Evolutionary conservation across 1,284 basidiomycete species (phyloP).

Genomic region (Rhodofomes roseus): DNA sequence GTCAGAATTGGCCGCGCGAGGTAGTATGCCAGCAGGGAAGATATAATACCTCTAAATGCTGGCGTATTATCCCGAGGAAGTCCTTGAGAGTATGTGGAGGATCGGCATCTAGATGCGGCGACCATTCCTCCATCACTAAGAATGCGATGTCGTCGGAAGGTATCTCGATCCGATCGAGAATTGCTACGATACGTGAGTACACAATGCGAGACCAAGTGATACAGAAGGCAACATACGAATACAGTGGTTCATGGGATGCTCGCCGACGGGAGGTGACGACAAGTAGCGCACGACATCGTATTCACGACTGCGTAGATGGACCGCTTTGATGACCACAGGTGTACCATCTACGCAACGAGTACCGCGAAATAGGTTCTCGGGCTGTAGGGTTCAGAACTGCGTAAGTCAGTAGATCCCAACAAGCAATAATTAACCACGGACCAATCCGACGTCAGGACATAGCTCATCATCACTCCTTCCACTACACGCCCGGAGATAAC

Average conservation of each 20-base stretch:
- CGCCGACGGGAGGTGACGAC: slow-evolving; percentile 45
- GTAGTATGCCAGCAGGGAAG: background rate
- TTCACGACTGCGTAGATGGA: slow-evolving; percentile 59
- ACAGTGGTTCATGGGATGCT: slow-evolving; percentile 67
- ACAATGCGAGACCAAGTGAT: background rate
- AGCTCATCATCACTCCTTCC: slow-evolving; percentile 50
- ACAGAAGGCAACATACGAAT: slow-evolving; percentile 45
- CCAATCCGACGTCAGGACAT: slow-evolving; percentile 67
- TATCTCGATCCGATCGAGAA: slow-evolving; percentile 58
- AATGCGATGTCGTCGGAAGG: slow-evolving; percentile 52
- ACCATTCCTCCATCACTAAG: slow-evolving; percentile 80
- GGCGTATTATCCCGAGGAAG: slow-evolving; percentile 56
- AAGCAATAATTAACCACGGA: slow-evolving; percentile 31
- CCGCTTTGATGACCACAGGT: slow-evolving; percentile 65
- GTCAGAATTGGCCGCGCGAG: slow-evolving; percentile 4
- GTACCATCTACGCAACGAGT: slow-evolving; percentile 44
- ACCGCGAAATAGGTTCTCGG: slow-evolving; percentile 68
- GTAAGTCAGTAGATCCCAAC: background rate
- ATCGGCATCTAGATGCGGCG: slow-evolving; percentile 51
- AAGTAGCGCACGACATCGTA: slow-evolving; percentile 53
- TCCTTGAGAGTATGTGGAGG: slow-evolving; percentile 46
- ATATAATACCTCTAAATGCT: slow-evolving; percentile 57
- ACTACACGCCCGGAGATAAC: slow-evolving; percentile 33
- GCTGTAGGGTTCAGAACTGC: slow-evolving; percentile 36
- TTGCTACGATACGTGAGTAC: slow-evolving; percentile 38